Evolutionary conservation across 1,139 yeast species (phyloP).

Genomic region (Scheffersomyces segobiensis): DNA sequence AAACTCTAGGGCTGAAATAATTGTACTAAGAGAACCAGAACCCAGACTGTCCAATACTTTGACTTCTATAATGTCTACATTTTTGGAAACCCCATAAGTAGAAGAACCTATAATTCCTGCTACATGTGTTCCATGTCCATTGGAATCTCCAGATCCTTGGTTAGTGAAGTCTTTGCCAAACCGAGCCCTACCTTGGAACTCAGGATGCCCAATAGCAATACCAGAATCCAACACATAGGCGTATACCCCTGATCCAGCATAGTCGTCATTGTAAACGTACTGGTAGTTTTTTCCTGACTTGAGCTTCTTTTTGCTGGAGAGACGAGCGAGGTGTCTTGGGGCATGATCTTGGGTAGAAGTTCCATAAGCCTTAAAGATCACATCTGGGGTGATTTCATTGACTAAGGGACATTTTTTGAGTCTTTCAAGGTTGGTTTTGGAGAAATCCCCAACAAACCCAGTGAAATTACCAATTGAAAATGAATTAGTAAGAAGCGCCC

Average conservation of each 20-base stretch:
- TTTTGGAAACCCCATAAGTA: slow-evolving; percentile 79
- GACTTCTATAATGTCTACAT: slow-evolving; percentile 61
- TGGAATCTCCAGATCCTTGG: slow-evolving; percentile 61
- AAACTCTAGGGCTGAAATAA: slow-evolving; percentile 70
- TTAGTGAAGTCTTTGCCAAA: slow-evolving; percentile 62
- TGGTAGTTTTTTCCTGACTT: slow-evolving; percentile 20
- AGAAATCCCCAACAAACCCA: slow-evolving; percentile 63
- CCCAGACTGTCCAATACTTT: slow-evolving; percentile 70
- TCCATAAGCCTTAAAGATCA: slow-evolving; percentile 48
- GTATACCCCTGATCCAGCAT: slow-evolving; percentile 54
- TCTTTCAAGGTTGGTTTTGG: slow-evolving; percentile 46
- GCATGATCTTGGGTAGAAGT: slow-evolving; percentile 48
- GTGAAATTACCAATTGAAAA: slow-evolving; percentile 63
- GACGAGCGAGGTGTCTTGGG: slow-evolving; percentile 68
- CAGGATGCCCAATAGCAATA: slow-evolving; percentile 55
- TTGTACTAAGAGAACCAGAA: slow-evolving; percentile 65
- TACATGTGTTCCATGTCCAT: slow-evolving; percentile 87
- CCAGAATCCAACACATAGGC: slow-evolving; percentile 89
- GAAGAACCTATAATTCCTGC: slow-evolving; percentile 85
- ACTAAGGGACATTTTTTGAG: slow-evolving; percentile 51
- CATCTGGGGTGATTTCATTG: slow-evolving; percentile 61
- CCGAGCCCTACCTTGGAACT: slow-evolving; percentile 63
- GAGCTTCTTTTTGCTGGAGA: slow-evolving; percentile 52
- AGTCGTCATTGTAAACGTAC: slow-evolving; percentile 45
- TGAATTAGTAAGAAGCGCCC: slow-evolving; percentile 44